These are phyloP conservation scores for Coprinopsis marcescibilis DNA, from an alignment of 768 basidiomycete species.

Conservation along the genomic window DNA sequence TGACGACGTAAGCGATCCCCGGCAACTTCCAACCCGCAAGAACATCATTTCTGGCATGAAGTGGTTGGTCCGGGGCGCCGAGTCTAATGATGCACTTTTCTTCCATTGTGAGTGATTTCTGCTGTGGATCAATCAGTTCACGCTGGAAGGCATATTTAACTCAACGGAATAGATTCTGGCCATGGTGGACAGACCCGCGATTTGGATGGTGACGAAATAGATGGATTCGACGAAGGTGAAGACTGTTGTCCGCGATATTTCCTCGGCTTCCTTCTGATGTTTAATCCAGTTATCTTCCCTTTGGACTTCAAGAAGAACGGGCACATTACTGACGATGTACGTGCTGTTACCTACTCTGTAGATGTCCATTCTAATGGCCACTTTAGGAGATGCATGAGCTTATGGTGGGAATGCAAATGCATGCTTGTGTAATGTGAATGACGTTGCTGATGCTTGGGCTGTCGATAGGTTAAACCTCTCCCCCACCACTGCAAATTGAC, in stretches of 20 bases:
- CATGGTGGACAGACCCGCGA: constrained; percentile 93
- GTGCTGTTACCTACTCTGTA: constrained; percentile 13
- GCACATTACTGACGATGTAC: constrained; percentile 67
- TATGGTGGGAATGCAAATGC: constrained; percentile 28
- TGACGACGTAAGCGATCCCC: constrained; percentile 45
- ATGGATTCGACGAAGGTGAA: constrained; percentile 75
- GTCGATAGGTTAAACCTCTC: constrained; percentile 34
- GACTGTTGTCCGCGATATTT: background rate
- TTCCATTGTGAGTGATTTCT: constrained; percentile 53
- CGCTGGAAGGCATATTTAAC: background rate
- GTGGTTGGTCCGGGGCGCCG: constrained; percentile 64
- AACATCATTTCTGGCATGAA: constrained; percentile 46
- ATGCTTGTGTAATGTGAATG: background rate
- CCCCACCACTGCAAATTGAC: constrained; percentile 48
- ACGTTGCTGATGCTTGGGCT: background rate
- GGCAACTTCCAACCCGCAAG: constrained; percentile 37
- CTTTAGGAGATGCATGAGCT: constrained; percentile 42
- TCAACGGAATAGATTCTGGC: constrained; percentile 85
- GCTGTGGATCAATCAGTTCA: background rate
- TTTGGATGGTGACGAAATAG: constrained; percentile 67
- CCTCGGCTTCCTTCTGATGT: background rate
- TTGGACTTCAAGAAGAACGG: constrained; percentile 75
- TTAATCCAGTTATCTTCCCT: constrained; percentile 70
- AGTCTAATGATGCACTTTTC: constrained; percentile 67
- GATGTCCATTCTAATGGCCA: background rate